Evolutionary conservation across 345 rosid species (phyloP).

Genomic region (Geranium brycei): DNA sequence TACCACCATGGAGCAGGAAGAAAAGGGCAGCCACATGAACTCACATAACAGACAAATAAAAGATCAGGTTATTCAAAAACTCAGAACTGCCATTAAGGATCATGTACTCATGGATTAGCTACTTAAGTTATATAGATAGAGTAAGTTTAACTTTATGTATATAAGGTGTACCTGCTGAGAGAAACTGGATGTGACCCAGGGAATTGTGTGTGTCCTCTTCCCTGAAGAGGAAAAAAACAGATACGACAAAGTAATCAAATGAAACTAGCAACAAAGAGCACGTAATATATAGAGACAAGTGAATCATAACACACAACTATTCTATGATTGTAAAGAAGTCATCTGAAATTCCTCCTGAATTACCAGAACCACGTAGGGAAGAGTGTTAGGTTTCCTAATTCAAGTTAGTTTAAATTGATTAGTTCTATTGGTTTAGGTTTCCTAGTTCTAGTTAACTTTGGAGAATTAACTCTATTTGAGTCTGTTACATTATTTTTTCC

Average conservation of each 20-base stretch:
- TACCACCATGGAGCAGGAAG: too few species aligned
- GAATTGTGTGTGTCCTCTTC: slow-evolving; percentile 53
- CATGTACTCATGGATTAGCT: too few species aligned
- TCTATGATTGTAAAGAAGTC: not conserved
- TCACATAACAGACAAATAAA: too few species aligned
- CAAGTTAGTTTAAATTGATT: too few species aligned
- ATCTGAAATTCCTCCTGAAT: not conserved
- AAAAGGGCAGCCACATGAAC: too few species aligned
- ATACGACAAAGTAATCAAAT: slow-evolving; percentile 10
- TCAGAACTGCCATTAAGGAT: too few species aligned
- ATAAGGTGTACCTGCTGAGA: slow-evolving; percentile 42
- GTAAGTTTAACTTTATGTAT: not conserved
- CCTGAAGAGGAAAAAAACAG: slow-evolving; percentile 27
- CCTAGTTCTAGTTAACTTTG: too few species aligned
- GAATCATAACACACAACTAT: not conserved
- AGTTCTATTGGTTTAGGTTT: too few species aligned
- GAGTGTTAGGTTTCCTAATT: too few species aligned
- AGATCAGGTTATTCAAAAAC: too few species aligned
- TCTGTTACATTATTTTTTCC: too few species aligned
- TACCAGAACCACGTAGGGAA: not conserved
- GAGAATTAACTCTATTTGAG: too few species aligned
- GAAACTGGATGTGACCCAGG: slow-evolving; percentile 91
- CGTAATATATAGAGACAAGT: not conserved
- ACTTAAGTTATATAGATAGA: not conserved
- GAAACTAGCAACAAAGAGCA: slow-evolving; percentile 6